Conservation (phyloP, 352 stramenopile species). For the Phytophthora citricola region DNA sequence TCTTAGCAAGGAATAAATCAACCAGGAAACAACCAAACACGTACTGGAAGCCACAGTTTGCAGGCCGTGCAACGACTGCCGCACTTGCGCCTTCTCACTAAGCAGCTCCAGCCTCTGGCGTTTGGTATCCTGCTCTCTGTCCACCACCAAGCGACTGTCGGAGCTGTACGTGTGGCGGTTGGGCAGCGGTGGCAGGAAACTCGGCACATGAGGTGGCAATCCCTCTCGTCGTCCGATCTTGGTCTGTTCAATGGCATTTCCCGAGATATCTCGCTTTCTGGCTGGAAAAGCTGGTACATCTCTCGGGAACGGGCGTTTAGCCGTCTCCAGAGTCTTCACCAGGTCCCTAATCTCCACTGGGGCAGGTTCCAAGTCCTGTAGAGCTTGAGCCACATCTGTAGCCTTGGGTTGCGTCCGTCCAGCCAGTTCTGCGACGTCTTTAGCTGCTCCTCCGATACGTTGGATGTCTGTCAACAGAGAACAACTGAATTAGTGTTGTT, state of each 20-base stretch:
- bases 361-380: slow-evolving; percentile 53
- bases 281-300: slow-evolving; percentile 61
- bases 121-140: slow-evolving; percentile 62
- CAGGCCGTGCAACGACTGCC: slow-evolving; percentile 62
- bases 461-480: slow-evolving; percentile 50
- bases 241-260: slow-evolving; percentile 59
- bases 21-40: slow-evolving; percentile 3
- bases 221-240: slow-evolving; percentile 64
- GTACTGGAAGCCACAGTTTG: slow-evolving; percentile 51
- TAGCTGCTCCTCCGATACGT: slow-evolving; percentile 50
- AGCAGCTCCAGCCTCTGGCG: slow-evolving; percentile 59
- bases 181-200: slow-evolving; percentile 58
- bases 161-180: slow-evolving; percentile 70
- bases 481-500: slow-evolving; percentile 2
- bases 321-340: slow-evolving; percentile 58
- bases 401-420: slow-evolving; percentile 58
- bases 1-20: slow-evolving; percentile 5
- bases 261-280: slow-evolving; percentile 53
- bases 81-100: slow-evolving; percentile 66
- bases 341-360: slow-evolving; percentile 57
- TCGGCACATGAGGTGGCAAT: slow-evolving; percentile 55
- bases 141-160: slow-evolving; percentile 58
- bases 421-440: slow-evolving; percentile 63
- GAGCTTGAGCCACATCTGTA: slow-evolving; percentile 53
- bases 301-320: slow-evolving; percentile 59